Evolutionary conservation across 2,329 filamentous ascomycete species (phyloP).

Genomic region (Colletotrichum trifolii): DNA sequence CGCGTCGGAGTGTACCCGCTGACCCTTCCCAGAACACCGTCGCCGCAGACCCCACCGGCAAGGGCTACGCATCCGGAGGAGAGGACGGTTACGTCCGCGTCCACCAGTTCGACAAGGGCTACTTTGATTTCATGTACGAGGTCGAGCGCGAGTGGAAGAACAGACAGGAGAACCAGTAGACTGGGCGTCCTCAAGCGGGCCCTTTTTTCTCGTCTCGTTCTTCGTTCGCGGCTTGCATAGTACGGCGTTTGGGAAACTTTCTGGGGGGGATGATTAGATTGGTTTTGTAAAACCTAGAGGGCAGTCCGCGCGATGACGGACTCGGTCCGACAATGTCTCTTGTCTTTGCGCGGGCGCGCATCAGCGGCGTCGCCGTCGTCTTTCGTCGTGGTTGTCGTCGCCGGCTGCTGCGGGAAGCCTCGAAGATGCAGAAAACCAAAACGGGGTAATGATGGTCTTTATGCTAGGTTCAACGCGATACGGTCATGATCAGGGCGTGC

Average conservation of each 20-base stretch:
- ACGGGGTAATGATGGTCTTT: constrained; percentile 34
- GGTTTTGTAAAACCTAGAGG: constrained; percentile 37
- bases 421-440: constrained; percentile 29
- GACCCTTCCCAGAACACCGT: constrained; percentile 76
- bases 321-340: constrained; percentile 31
- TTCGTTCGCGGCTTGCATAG: constrained; percentile 53
- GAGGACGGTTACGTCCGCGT: constrained; percentile 99
- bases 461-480: constrained; percentile 24
- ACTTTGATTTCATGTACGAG: constrained; percentile 99
- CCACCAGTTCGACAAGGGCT: constrained; percentile 98
- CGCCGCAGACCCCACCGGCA: constrained; percentile 90
- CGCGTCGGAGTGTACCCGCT: not conserved
- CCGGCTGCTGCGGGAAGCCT: constrained; percentile 9
- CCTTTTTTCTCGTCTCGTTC: constrained; percentile 26
- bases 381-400: not conserved
- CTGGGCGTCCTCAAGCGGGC: constrained; percentile 17
- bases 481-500: constrained; percentile 25
- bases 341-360: constrained; percentile 2
- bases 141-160: constrained; percentile 86
- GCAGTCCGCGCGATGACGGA: constrained; percentile 35
- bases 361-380: not conserved
- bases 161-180: constrained; percentile 41
- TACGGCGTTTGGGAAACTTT: constrained; percentile 51
- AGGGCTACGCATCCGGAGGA: constrained; percentile 92
- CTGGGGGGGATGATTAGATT: constrained; percentile 38